Base-by-base conservation (phyloP, 768 basidiomycete genomes). In the Hydnum rufescens region DNA sequence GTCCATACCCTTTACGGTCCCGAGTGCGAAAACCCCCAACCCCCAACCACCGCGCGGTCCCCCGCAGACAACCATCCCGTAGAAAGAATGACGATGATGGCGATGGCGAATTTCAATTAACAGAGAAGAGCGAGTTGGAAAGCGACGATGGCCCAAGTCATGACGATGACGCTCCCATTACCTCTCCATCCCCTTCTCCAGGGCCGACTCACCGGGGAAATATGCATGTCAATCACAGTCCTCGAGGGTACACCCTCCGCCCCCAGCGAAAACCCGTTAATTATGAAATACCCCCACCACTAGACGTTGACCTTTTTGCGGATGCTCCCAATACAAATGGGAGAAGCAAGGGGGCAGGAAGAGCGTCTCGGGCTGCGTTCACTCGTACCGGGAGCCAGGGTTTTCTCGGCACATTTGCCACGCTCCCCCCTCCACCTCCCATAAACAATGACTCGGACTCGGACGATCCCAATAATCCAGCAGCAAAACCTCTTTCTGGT, bases 241-340 rank as follows among this genome's bases (percentile, higher is more conserved):
- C 49, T 32, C 71, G 69, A 43, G 75, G 76, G 16, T 88, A 88
- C 58, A 60, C 75, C 0, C 67, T 88, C 32, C 69, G 85, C 19
- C 44, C 44, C 13, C 74, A 77, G 59, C 69, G 84, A 49, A 61
- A 60, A 43, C 71, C 73, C 55, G 76, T 88, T 58, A 85, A 87
- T 60, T 88, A 88, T 53, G 78, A 79, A 8, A 81, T 86, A 22
- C 82, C 81, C 1, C 84, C 85, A 0, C 80, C 84, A 0, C 66
- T 88, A 16, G 85, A 88, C 73, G 74, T 0, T 69, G 70, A 3
- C 63, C 67, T 29, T 70, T 68, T 54, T 60, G 26, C 58, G 4
- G 54, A 49, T 4, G 60, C 56, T 4, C 4, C 56, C 30, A 54
- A 53, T 18, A 57, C 61, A 42, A 68, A 68, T 51, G 64, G 57